Base-by-base conservation (phyloP, 1,284 basidiomycete genomes). In the Heimioporus retisporus region DNA sequence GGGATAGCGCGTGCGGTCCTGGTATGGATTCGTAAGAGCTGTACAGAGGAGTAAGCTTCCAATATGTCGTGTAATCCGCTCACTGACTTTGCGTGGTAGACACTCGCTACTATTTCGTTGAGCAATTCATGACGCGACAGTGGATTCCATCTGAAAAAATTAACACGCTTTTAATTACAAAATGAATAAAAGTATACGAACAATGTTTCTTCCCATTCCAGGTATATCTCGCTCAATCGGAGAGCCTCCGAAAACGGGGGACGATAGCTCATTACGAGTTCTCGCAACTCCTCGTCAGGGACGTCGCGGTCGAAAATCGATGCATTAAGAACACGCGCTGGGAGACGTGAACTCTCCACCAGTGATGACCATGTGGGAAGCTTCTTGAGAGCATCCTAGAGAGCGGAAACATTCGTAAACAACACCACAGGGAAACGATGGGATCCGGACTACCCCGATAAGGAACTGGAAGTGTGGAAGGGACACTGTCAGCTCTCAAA, bases 201-300 rank as follows among this genome's bases (percentile, higher is more conserved):
- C 89, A 89, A 68, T 70, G 82, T 86, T 72, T 82, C 80, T 8
- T 85, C 87, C 73, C 83, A 81, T 60, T 87, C 84, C 43, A 88
- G 75, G 71, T 90, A 91, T 40, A 86, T 77, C 58, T 90, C 86
- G 65, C 84, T 87, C 25, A 90, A 77, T 13, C 80, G 81, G 42
- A 85, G 79, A 4, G 89, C 89, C 71, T 89, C 85, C 5, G 86
- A 83, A 2, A 87, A 74, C 0, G 85, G 80, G 4, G 89, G 89
- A 1, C 88, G 77, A 31, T 82, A 69, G 15, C 70, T 69, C 65
- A 84, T 81, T 43, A 88, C 79, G 65, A 86, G 80, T 53, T 72
- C 66, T 21, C 79, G 79, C 14, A 84, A 59, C 2, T 80, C 80
- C 16, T 73, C 65, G 61, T 83, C 78, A 40, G 69, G 68, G 15